Percentiles rank a stretch among this genome's conserved stretches.
Evolutionary conservation across 208 protist genomes (phyloP).

Genomic region (Vickermania ingenoplastis): DNA sequence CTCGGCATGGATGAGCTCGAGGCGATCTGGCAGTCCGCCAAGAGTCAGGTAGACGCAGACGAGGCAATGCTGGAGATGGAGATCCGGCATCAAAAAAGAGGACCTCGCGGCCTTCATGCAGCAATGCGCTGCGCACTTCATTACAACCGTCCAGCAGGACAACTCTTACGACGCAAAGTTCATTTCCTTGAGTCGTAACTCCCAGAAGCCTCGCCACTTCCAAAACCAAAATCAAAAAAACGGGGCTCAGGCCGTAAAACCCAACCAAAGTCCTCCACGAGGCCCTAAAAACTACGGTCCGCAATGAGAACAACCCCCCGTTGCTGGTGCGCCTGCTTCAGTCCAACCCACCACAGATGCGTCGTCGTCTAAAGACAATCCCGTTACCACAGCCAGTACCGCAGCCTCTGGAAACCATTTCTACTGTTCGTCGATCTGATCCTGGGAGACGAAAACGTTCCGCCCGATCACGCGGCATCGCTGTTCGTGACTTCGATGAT

Average conservation of each 20-base stretch:
- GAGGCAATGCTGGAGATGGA: not conserved
- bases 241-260: not conserved
- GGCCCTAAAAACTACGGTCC: not conserved
- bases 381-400: not conserved
- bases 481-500: constrained; percentile 1
- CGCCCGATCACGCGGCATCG: not conserved
- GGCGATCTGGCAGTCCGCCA: not conserved
- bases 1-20: not conserved
- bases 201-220: not conserved
- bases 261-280: not conserved
- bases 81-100: not conserved
- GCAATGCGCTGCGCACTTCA: not conserved
- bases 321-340: not conserved
- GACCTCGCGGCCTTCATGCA: not conserved
- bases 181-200: not conserved
- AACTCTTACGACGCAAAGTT: not conserved
- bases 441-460: not conserved
- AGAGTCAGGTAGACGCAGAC: not conserved
- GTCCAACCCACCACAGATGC: constrained; percentile 1
- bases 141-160: not conserved
- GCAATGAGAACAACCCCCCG: not conserved
- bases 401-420: not conserved
- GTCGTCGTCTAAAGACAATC: not conserved
- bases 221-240: not conserved
- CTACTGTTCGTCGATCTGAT: not conserved